A percentile compares a stretch with the other conserved stretches of the same genome.
Evolutionary conservation across 352 stramenopile species (phyloP).

Genomic region (Phytophthora agathidicida): DNA sequence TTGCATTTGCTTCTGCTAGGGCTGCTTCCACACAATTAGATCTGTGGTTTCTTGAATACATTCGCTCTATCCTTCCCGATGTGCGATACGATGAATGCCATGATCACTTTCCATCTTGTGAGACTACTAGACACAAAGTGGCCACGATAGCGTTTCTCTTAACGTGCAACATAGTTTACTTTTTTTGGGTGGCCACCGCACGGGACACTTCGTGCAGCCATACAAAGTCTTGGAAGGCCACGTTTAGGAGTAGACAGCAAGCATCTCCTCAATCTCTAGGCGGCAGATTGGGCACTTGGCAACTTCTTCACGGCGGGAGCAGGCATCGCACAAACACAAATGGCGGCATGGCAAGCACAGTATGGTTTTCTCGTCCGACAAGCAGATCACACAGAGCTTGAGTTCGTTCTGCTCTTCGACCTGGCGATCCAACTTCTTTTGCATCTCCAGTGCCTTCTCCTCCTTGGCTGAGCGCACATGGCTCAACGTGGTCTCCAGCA

Average conservation of each 20-base stretch:
- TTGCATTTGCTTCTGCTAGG: conserved; percentile 7
- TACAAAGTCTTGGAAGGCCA: conserved; percentile 5
- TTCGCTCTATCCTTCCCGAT: conserved; percentile 1
- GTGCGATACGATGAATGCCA: background rate
- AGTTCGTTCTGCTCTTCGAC: conserved; percentile 82
- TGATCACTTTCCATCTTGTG: conserved; percentile 21
- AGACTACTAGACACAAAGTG: conserved; percentile 11
- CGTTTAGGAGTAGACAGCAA: conserved; percentile 81
- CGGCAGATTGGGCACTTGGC: conserved; percentile 86
- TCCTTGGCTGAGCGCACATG: conserved; percentile 69
- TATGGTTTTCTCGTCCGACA: conserved; percentile 85
- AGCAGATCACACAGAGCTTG: conserved; percentile 87
- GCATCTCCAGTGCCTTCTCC: conserved; percentile 75
- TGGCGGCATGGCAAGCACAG: conserved; percentile 85
- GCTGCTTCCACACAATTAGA: conserved; percentile 7
- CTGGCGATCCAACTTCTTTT: conserved; percentile 78
- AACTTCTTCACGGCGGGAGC: conserved; percentile 73
- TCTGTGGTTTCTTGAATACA: background rate
- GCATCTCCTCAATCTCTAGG: conserved; percentile 81
- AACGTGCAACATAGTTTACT: too few relatives aligned
- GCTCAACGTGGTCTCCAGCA: conserved; percentile 63
- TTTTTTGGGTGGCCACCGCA: too few relatives aligned
- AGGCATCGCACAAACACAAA: conserved; percentile 79
- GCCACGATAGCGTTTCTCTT: conserved; percentile 7
- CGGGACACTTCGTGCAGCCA: too few relatives aligned